Conservation (phyloP, 208 protist species). For the Trypanosoma lewisi region DNA sequence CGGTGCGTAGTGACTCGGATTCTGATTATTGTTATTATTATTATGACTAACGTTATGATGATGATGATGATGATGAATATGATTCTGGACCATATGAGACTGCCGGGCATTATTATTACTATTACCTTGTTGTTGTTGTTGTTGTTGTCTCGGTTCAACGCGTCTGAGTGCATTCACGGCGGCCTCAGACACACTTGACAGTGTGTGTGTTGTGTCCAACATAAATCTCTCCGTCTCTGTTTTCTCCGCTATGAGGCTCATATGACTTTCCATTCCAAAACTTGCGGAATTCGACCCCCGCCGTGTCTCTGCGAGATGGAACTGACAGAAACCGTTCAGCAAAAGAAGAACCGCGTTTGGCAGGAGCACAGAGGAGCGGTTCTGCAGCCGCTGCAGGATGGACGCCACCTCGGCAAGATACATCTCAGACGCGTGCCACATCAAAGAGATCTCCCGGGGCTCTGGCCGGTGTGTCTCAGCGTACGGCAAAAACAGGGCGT, state of each 20-base stretch:
- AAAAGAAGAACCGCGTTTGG: conserved; percentile 55
- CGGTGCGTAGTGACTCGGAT: no score
- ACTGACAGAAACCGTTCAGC: conserved; percentile 63
- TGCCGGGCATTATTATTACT: no score
- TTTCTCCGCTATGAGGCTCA: conserved; percentile 23
- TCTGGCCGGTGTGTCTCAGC: conserved; percentile 45
- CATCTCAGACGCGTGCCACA: conserved; percentile 77
- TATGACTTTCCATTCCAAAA: conserved; percentile 35
- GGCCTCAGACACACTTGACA: conserved; percentile 56
- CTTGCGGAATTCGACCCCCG: conserved; percentile 33
- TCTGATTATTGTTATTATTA: no score
- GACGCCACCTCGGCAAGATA: conserved; percentile 65
- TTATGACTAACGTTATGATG: no score
- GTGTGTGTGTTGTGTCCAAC: conserved; percentile 37
- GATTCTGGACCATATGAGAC: no score
- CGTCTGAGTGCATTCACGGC: conserved; percentile 34
- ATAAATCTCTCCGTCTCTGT: conserved; percentile 81
- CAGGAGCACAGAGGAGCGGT: conserved; percentile 41
- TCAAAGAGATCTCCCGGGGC: conserved; percentile 58
- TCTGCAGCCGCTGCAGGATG: conserved; percentile 48
- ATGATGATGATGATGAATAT: no score
- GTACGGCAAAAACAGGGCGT: conserved; percentile 58
- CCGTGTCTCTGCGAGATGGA: conserved; percentile 58
- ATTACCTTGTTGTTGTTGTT: conserved; percentile 30
- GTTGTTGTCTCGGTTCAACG: conserved; percentile 28